A percentile compares a stretch with the other conserved stretches of the same genome.
phyloP scores from a whole-genome alignment of 2,329 filamentous ascomycete species.

The Penicillium sclerotiorum region DNA sequence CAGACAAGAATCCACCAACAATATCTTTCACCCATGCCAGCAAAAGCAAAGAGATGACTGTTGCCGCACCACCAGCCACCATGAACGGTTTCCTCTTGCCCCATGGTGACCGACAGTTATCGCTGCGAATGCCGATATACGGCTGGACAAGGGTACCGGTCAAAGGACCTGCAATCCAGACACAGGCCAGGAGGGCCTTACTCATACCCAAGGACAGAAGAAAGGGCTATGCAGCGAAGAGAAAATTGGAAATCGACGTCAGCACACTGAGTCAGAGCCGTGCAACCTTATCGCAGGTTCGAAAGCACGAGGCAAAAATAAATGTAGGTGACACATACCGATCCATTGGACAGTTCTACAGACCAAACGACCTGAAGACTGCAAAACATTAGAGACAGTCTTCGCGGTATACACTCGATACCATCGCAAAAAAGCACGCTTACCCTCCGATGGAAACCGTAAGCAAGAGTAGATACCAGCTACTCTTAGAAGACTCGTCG shows the following conservation, averaged over 20 bases:
- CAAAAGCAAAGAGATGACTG: slow-evolving; percentile 67
- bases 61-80: slow-evolving; percentile 68
- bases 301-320: background rate
- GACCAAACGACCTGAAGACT: slow-evolving; percentile 93
- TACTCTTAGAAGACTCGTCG: slow-evolving; percentile 69
- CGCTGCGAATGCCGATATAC: slow-evolving; percentile 79
- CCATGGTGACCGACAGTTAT: slow-evolving; percentile 73
- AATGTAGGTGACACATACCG: slow-evolving; percentile 51
- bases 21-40: slow-evolving; percentile 76
- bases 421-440: slow-evolving; percentile 30
- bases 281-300: no score
- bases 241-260: background rate
- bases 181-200: slow-evolving; percentile 79
- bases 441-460: slow-evolving; percentile 80
- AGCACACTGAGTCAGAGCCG: background rate
- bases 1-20: slow-evolving; percentile 65
- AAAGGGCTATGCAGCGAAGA: slow-evolving; percentile 57
- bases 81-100: slow-evolving; percentile 83
- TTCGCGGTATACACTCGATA: no score
- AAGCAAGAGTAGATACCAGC: slow-evolving; percentile 82
- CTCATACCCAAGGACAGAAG: slow-evolving; percentile 77
- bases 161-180: slow-evolving; percentile 82
- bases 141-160: slow-evolving; percentile 79
- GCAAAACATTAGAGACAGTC: no score
- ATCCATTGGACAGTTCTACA: slow-evolving; percentile 90